Conservation (phyloP, 2,329 filamentous ascomycete genomes). For the Teratosphaeria zuluensis region DNA sequence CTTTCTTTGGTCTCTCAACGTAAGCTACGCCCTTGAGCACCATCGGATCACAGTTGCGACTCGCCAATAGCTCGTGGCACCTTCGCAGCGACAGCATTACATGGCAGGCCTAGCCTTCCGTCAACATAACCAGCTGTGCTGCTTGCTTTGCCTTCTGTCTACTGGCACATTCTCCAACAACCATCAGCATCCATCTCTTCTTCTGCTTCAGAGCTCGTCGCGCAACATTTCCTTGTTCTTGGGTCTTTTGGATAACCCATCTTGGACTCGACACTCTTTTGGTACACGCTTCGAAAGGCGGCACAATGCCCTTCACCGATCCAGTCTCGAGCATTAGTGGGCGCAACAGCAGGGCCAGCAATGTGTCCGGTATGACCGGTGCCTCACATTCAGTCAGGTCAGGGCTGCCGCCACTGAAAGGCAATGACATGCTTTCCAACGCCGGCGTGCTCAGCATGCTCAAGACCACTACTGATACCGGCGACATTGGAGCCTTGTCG, state of each 20-base stretch:
- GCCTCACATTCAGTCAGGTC: constrained; percentile 20
- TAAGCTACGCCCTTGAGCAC: background rate
- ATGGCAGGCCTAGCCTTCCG: constrained; percentile 6
- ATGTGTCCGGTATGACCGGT: constrained; percentile 30
- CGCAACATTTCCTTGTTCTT: constrained; percentile 11
- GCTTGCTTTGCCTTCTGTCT: background rate
- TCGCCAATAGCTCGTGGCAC: background rate
- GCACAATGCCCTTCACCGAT: constrained; percentile 36
- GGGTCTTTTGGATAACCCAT: constrained; percentile 22
- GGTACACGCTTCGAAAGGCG: constrained; percentile 18
- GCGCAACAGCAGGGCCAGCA: constrained; percentile 38
- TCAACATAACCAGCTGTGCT: background rate
- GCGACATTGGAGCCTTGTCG: constrained; percentile 33
- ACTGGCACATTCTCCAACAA: constrained; percentile 1
- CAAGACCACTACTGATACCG: constrained; percentile 40
- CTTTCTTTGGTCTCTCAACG: background rate
- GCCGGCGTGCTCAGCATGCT: constrained; percentile 42
- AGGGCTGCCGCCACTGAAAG: constrained; percentile 17
- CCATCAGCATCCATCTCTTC: constrained; percentile 5
- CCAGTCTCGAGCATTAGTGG: constrained; percentile 36
- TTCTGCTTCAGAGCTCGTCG: constrained; percentile 9
- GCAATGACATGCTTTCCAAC: constrained; percentile 24
- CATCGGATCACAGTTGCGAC: background rate
- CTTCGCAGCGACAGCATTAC: background rate
- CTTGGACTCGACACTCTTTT: constrained; percentile 16